These are phyloP conservation scores for Amphibolis antarctica DNA, from an alignment of 106 monocot genomes.

Conservation along the genomic window DNA sequence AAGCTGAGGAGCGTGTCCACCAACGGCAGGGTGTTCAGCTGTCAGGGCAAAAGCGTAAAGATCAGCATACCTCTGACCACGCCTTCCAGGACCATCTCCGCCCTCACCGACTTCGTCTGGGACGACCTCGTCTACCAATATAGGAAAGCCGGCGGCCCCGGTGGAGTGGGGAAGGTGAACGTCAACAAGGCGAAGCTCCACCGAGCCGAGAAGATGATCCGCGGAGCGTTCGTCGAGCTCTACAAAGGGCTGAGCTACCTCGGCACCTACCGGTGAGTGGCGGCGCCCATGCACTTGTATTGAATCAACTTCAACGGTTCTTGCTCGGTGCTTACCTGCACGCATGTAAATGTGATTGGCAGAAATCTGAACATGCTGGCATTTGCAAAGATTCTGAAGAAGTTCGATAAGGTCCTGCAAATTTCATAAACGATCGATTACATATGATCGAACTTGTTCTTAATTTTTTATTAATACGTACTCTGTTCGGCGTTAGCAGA, in stretches of 20 bases:
- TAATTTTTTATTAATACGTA: not conserved
- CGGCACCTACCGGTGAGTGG: constrained; percentile 47
- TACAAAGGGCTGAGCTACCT: constrained; percentile 87
- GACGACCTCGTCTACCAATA: constrained; percentile 47
- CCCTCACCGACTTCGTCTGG: constrained; percentile 50
- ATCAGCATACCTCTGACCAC: constrained; percentile 87
- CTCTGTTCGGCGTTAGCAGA: constrained; percentile 27
- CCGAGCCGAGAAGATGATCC: constrained; percentile 92
- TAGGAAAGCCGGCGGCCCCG: constrained; percentile 36
- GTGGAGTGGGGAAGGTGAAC: constrained; percentile 24
- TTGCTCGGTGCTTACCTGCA: not conserved
- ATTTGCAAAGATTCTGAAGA: constrained; percentile 93
- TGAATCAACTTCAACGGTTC: too few species aligned
- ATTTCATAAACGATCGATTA: too few species aligned
- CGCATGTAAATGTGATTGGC: not conserved
- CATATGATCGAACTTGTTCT: not conserved
- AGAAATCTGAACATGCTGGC: constrained; percentile 94
- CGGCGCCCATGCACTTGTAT: not conserved
- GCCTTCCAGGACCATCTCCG: constrained; percentile 74
- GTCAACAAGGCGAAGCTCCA: constrained; percentile 78
- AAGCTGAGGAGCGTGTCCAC: constrained; percentile 53
- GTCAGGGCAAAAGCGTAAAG: constrained; percentile 68
- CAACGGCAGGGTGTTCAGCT: constrained; percentile 35
- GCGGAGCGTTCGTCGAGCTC: constrained; percentile 75
- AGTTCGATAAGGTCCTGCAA: constrained; percentile 74